These are phyloP conservation scores for Podila epicladia DNA, from an alignment of 192 early-diverging fungal genomes.

Conservation along the genomic window DNA sequence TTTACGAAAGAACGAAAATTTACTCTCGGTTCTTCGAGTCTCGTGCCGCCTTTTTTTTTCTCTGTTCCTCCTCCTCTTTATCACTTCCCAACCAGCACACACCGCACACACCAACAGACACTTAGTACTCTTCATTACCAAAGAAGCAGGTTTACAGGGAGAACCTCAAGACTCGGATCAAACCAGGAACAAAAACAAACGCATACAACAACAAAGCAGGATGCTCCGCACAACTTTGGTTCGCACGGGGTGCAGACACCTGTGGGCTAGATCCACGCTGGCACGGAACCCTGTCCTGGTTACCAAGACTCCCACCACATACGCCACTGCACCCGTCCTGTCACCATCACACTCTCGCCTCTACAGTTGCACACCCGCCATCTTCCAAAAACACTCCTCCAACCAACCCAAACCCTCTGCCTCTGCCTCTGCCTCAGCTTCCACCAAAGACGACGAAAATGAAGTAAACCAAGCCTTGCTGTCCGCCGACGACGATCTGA, in stretches of 20 bases:
- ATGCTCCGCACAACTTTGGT: slow-evolving; percentile 20
- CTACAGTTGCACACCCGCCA: slow-evolving; percentile 17
- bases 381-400: slow-evolving; percentile 25
- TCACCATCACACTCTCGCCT: background rate
- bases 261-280: background rate
- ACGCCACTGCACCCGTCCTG: background rate
- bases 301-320: background rate
- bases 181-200: background rate
- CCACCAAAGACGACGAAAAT: background rate
- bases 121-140: too few species aligned
- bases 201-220: background rate
- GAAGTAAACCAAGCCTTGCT: background rate
- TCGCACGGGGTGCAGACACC: slow-evolving; percentile 7
- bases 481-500: slow-evolving; percentile 24
- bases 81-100: background rate
- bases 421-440: background rate
- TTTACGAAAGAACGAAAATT: too few species aligned
- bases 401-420: slow-evolving; percentile 18
- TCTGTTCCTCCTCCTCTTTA: slow-evolving; percentile 3
- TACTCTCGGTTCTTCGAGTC: too few species aligned
- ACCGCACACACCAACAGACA: too few species aligned
- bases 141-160: too few species aligned
- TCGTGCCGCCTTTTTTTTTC: background rate
- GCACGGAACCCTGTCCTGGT: background rate
- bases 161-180: too few species aligned